Conservation (phyloP, 2,329 filamentous ascomycete genomes). For the Fusarium piperis region DNA sequence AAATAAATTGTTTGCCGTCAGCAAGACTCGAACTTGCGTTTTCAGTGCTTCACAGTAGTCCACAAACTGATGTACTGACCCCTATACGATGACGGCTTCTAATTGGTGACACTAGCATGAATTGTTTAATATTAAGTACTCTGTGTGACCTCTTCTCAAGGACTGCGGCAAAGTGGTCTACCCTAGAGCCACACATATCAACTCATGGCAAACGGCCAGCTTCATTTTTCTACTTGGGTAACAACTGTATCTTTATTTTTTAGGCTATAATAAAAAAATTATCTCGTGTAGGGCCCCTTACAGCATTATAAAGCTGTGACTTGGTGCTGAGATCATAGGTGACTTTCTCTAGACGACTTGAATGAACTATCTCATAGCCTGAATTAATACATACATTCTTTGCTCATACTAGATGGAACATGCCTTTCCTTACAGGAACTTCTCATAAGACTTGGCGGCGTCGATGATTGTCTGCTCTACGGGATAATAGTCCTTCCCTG, state of each 20-base stretch:
- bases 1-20: constrained; percentile 24
- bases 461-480: constrained; percentile 37
- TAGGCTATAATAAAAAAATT: no score
- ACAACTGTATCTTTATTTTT: background rate
- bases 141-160: no score
- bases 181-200: background rate
- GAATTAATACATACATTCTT: background rate
- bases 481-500: constrained; percentile 26
- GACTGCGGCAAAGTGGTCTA: background rate
- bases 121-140: background rate
- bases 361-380: background rate
- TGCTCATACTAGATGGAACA: no score
- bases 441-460: constrained; percentile 35
- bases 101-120: background rate
- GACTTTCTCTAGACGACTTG: background rate
- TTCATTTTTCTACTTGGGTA: background rate
- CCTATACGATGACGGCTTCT: constrained; percentile 39
- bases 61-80: constrained; percentile 41
- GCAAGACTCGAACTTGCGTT: constrained; percentile 39
- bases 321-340: background rate
- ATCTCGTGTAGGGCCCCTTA: no score
- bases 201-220: background rate
- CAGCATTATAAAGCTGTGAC: background rate
- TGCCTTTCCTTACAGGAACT: constrained; percentile 19
- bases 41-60: constrained; percentile 30